These are phyloP conservation scores for Trametes villosa DNA, from an alignment of 768 basidiomycete genomes.

Conservation along the genomic window DNA sequence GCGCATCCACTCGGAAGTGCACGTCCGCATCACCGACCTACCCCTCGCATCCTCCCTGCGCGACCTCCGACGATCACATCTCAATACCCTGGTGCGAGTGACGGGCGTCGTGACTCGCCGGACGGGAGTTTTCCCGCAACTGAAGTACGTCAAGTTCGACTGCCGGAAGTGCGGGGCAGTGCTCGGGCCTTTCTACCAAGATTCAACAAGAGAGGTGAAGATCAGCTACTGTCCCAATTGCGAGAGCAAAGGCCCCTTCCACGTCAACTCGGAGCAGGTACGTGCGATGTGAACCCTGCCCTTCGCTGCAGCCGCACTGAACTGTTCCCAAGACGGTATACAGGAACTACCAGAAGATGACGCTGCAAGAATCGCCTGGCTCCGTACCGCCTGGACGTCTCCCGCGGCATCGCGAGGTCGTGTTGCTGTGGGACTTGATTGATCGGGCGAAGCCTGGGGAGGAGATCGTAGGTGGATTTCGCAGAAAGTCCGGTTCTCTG, in stretches of 20 bases:
- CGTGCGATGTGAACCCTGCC: too few relatives aligned
- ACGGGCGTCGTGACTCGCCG: slow-evolving; percentile 95
- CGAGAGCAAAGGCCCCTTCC: slow-evolving; percentile 93
- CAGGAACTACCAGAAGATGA: slow-evolving; percentile 99
- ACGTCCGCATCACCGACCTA: slow-evolving; percentile 94
- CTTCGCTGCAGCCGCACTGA: too few relatives aligned
- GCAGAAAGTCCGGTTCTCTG: too few relatives aligned
- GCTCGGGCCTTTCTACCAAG: slow-evolving; percentile 97
- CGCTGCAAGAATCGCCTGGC: slow-evolving; percentile 96
- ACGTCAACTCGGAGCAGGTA: slow-evolving; percentile 95
- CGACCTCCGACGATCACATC: slow-evolving; percentile 87
- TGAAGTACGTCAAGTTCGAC: slow-evolving; percentile 99
- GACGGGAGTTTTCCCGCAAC: slow-evolving; percentile 97
- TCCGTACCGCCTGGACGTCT: slow-evolving; percentile 97
- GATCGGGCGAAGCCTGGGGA: slow-evolving; percentile 98
- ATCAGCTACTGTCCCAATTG: slow-evolving; percentile 95
- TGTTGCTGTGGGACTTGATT: slow-evolving; percentile 97
- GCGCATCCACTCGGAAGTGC: slow-evolving; percentile 96
- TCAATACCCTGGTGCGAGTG: slow-evolving; percentile 95
- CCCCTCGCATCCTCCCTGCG: slow-evolving; percentile 90
- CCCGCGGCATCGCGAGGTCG: slow-evolving; percentile 94
- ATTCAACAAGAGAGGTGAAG: slow-evolving; percentile 90
- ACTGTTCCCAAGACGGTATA: slow-evolving; percentile 85
- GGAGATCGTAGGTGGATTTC: slow-evolving; percentile 75
- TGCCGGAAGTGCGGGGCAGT: slow-evolving; percentile 94